These are phyloP conservation scores for Hypoxylon sp. DNA, from an alignment of 2,329 filamentous ascomycete genomes.

Conservation along the genomic window DNA sequence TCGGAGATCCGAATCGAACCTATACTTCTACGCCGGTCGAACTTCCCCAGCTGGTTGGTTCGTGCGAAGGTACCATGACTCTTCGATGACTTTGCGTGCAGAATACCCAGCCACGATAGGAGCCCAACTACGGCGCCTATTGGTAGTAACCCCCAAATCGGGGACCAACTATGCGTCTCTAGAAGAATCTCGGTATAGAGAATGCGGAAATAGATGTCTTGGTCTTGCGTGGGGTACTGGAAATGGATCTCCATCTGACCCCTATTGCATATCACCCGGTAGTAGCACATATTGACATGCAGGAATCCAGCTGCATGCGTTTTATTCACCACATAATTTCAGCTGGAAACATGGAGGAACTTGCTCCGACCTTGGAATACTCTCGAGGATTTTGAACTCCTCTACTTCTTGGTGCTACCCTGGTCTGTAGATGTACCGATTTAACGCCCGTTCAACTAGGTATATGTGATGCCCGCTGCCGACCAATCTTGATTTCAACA, in stretches of 20 bases:
- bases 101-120: conserved; percentile 11
- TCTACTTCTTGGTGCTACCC: conserved; percentile 29
- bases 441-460: conserved; percentile 33
- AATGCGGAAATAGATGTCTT: conserved; percentile 31
- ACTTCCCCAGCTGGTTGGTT: conserved; percentile 10
- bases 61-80: conserved; percentile 22
- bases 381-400: conserved; percentile 22
- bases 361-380: conserved; percentile 23
- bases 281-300: conserved; percentile 31
- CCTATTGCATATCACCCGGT: conserved; percentile 39
- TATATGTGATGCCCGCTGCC: conserved; percentile 41
- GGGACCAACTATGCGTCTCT: conserved; percentile 21
- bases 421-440: conserved; percentile 36
- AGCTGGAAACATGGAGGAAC: conserved; percentile 33
- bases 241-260: conserved; percentile 35
- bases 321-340: conserved; percentile 34
- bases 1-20: conserved; percentile 3
- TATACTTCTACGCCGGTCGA: conserved; percentile 20
- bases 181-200: conserved; percentile 18
- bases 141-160: conserved; percentile 22
- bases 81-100: conserved; percentile 20
- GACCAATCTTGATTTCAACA: conserved; percentile 44
- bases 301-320: conserved; percentile 34
- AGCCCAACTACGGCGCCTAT: conserved; percentile 20
- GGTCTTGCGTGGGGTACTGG: conserved; percentile 29